These are phyloP conservation scores for Daldinia childiae DNA, from an alignment of 495 filamentous ascomycete species.

Conservation along the genomic window DNA sequence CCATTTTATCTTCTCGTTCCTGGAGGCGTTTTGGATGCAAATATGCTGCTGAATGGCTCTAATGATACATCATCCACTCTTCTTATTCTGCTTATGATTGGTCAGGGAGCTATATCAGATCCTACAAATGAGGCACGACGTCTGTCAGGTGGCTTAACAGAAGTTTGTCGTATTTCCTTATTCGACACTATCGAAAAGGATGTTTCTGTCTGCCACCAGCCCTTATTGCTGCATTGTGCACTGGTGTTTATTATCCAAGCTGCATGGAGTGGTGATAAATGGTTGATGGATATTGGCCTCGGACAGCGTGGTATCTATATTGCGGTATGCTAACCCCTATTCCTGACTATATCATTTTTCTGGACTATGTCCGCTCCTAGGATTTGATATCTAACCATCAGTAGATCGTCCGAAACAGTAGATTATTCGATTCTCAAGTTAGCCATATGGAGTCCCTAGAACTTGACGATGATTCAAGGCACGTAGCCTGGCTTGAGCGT, in stretches of 20 bases:
- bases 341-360: background rate
- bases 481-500: constrained; percentile 10
- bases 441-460: constrained; percentile 7
- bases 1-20: constrained; percentile 19
- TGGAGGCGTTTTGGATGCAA: constrained; percentile 18
- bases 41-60: constrained; percentile 3
- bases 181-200: constrained; percentile 20
- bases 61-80: constrained; percentile 9
- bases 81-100: constrained; percentile 23
- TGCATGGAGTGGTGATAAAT: constrained; percentile 22
- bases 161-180: constrained; percentile 22
- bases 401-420: constrained; percentile 20
- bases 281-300: constrained; percentile 22
- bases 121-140: constrained; percentile 20
- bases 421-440: constrained; percentile 12
- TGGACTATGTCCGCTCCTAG: background rate
- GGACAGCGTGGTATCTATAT: constrained; percentile 20
- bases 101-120: constrained; percentile 19
- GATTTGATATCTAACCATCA: background rate
- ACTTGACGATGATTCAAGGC: background rate
- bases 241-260: constrained; percentile 20
- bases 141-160: constrained; percentile 17
- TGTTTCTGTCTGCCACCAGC: constrained; percentile 21
- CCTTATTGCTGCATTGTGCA: constrained; percentile 6
- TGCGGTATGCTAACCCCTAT: background rate